These are phyloP conservation scores for Globisporangium sylvaticum DNA, from an alignment of 352 stramenopile genomes.

Conservation along the genomic window DNA sequence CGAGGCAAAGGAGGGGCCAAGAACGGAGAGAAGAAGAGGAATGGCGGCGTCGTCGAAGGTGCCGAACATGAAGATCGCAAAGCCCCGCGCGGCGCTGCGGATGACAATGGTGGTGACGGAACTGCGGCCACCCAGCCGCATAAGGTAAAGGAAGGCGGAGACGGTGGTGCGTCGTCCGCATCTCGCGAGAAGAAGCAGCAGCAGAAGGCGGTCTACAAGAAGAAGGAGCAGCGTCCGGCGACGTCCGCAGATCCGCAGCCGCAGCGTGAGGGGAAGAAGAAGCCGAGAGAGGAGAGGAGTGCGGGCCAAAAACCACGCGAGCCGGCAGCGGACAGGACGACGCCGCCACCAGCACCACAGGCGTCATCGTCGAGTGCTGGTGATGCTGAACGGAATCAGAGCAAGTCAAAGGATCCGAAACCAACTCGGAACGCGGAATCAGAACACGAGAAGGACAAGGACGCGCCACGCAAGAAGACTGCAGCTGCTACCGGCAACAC, in stretches of 20 bases:
- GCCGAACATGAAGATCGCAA: not conserved
- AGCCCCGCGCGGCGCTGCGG: not conserved
- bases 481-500: not conserved
- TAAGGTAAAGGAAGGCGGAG: not conserved
- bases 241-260: not conserved
- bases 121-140: not conserved
- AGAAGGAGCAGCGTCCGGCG: constrained; percentile 4
- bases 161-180: not conserved
- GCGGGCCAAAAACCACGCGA: not conserved
- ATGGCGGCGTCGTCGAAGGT: not conserved
- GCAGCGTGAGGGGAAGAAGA: not conserved
- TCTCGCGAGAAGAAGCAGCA: not conserved
- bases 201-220: not conserved
- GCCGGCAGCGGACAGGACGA: not conserved
- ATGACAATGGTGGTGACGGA: not conserved
- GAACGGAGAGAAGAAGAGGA: not conserved
- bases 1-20: not conserved
- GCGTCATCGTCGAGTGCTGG: not conserved
- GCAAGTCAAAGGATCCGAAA: constrained; percentile 1
- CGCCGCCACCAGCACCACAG: not conserved
- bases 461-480: not conserved
- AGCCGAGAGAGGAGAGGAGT: not conserved
- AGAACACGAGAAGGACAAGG: not conserved
- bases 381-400: not conserved
- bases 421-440: constrained; percentile 2